phyloP scores from a whole-genome alignment of 306 rosid genomes.

The Canavalia gladiata region DNA sequence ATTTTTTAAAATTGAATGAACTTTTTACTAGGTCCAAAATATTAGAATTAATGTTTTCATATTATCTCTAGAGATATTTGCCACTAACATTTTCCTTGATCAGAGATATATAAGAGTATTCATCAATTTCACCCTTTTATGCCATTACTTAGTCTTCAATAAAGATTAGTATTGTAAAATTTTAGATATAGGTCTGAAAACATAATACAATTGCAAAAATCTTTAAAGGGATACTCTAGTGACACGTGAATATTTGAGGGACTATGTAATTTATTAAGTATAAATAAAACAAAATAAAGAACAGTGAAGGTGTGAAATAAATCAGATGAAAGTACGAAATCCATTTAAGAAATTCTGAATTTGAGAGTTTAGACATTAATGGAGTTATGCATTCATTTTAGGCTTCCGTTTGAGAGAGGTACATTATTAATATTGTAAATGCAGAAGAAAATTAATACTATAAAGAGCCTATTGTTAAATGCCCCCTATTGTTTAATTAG shows the following conservation, averaged over 20 bases:
- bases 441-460: background rate
- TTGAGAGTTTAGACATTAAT: background rate
- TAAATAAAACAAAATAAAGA: background rate
- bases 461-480: too few species aligned
- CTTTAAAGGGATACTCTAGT: background rate
- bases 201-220: background rate
- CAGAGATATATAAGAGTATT: background rate
- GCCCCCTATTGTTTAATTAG: background rate
- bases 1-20: background rate
- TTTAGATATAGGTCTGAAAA: background rate
- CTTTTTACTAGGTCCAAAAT: background rate
- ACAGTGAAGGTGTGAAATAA: background rate
- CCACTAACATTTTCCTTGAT: background rate
- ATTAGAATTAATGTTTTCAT: background rate
- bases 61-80: background rate
- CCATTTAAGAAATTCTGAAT: background rate
- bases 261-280: too few species aligned
- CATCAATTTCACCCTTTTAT: background rate
- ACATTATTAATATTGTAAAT: background rate
- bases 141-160: background rate
- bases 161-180: background rate
- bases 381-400: background rate
- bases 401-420: background rate
- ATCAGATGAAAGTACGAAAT: background rate
- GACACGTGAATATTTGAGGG: background rate